Percentiles rank a stretch among this genome's conserved stretches.
Conservation (phyloP, 116 monocot species). For the Zostera marina region DNA sequence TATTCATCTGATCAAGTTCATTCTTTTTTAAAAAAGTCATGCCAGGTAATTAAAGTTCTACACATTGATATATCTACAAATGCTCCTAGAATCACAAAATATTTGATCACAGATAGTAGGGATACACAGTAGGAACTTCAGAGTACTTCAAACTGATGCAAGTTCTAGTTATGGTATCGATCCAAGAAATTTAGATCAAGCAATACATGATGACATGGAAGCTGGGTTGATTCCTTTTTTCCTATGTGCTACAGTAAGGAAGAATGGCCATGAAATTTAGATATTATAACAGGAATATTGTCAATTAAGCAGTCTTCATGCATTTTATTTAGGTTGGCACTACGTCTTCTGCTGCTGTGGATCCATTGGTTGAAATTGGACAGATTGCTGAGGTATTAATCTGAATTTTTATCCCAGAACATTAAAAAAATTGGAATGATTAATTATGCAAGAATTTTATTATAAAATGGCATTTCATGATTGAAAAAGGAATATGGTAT, state of each 20-base stretch:
- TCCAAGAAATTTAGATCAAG: conserved; percentile 26
- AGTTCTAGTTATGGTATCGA: conserved; percentile 37
- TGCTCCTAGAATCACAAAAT: background rate
- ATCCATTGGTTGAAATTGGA: conserved; percentile 54
- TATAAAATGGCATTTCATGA: background rate
- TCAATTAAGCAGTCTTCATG: background rate
- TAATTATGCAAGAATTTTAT: too few species aligned
- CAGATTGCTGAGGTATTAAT: conserved; percentile 50
- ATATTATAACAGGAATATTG: background rate
- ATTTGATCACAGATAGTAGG: conserved; percentile 58
- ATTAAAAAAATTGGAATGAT: too few species aligned
- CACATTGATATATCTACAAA: too few species aligned
- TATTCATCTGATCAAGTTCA: conserved; percentile 92
- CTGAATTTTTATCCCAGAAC: background rate
- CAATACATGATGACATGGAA: conserved; percentile 37
- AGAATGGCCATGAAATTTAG: background rate
- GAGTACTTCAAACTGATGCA: conserved; percentile 38
- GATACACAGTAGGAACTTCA: conserved; percentile 48
- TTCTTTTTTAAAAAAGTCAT: conserved; percentile 65
- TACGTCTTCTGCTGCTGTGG: conserved; percentile 77
- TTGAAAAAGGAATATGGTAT: conserved; percentile 24
- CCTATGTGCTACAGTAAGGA: conserved; percentile 79
- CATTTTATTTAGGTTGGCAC: conserved; percentile 76
- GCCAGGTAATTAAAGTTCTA: conserved; percentile 46
- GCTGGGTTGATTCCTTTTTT: conserved; percentile 68